Percentiles rank a stretch among this genome's conserved stretches.
Conservation (phyloP, 2,329 filamentous ascomycete species). For the Thelonectria discophora region DNA sequence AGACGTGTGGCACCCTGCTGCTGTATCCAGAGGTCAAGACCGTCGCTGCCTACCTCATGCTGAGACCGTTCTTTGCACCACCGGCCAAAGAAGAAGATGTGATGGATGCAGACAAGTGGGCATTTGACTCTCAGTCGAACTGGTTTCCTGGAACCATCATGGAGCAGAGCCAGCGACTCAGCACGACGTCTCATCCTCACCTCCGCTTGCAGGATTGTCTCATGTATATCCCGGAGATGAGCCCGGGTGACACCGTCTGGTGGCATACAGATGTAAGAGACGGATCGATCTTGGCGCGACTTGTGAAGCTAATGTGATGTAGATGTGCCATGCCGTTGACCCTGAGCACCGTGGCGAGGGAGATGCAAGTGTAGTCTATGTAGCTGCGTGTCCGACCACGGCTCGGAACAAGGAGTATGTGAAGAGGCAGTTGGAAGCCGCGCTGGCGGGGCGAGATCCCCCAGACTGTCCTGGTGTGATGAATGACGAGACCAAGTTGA, state of each 20-base stretch:
- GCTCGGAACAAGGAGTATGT: constrained; percentile 35
- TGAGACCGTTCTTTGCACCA: constrained; percentile 20
- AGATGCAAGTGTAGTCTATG: constrained; percentile 48
- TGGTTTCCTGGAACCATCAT: constrained; percentile 23
- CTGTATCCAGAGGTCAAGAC: constrained; percentile 45
- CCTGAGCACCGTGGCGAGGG: constrained; percentile 46
- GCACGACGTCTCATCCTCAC: constrained; percentile 24
- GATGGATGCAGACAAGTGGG: constrained; percentile 45
- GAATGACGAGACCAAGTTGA: constrained; percentile 16
- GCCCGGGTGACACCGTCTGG: constrained; percentile 24
- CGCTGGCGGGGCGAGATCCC: constrained; percentile 14
- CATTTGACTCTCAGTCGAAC: constrained; percentile 5
- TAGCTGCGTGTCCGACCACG: constrained; percentile 49
- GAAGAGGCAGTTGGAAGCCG: constrained; percentile 28
- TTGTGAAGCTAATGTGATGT: background rate
- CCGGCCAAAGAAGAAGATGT: constrained; percentile 11
- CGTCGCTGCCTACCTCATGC: constrained; percentile 14
- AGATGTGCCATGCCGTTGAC: constrained; percentile 52
- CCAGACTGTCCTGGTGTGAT: constrained; percentile 16
- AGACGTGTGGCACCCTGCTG: constrained; percentile 49
- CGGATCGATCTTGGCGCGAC: background rate
- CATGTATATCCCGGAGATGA: constrained; percentile 19
- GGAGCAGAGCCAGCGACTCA: constrained; percentile 23
- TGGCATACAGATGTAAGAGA: constrained; percentile 27
- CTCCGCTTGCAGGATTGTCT: constrained; percentile 17